These are phyloP conservation scores for Cordyceps sp. DNA, from an alignment of 2,329 filamentous ascomycete genomes.

Conservation along the genomic window DNA sequence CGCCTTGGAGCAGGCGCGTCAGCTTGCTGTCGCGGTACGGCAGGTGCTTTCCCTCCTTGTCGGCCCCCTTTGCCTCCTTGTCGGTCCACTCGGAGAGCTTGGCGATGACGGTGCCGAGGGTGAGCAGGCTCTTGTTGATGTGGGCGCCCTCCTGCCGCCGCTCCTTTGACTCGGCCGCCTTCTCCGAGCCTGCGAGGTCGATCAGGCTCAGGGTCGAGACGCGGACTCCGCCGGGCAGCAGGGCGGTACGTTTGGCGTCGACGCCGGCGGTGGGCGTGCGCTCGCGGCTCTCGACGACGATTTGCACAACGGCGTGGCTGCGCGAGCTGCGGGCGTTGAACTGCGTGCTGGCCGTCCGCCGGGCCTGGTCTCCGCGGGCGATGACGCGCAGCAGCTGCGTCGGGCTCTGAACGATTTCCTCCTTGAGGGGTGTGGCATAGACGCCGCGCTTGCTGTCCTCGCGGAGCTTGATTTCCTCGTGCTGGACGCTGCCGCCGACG, in stretches of 20 bases:
- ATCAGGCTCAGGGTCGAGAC: slow-evolving; percentile 93
- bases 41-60: slow-evolving; percentile 81
- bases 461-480: slow-evolving; percentile 92
- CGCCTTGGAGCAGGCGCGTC: slow-evolving; percentile 79
- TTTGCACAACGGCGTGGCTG: slow-evolving; percentile 96
- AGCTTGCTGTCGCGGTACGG: slow-evolving; percentile 97
- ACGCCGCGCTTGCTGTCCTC: slow-evolving; percentile 95
- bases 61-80: slow-evolving; percentile 52
- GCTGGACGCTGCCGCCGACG: slow-evolving; percentile 34
- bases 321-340: slow-evolving; percentile 94
- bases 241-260: slow-evolving; percentile 45
- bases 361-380: slow-evolving; percentile 78
- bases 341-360: slow-evolving; percentile 84
- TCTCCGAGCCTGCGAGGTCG: slow-evolving; percentile 89
- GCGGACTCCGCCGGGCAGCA: slow-evolving; percentile 74
- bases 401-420: slow-evolving; percentile 96
- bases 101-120: slow-evolving; percentile 86
- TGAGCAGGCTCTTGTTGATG: slow-evolving; percentile 96
- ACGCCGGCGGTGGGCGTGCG: slow-evolving; percentile 45
- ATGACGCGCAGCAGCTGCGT: slow-evolving; percentile 92
- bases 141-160: slow-evolving; percentile 87
- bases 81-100: slow-evolving; percentile 82
- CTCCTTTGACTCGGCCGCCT: slow-evolving; percentile 90
- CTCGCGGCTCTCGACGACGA: slow-evolving; percentile 92
- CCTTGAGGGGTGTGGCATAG: slow-evolving; percentile 88